Evolutionary conservation across 768 basidiomycete species (phyloP).

Genomic region (Tricholoma sp.): DNA sequence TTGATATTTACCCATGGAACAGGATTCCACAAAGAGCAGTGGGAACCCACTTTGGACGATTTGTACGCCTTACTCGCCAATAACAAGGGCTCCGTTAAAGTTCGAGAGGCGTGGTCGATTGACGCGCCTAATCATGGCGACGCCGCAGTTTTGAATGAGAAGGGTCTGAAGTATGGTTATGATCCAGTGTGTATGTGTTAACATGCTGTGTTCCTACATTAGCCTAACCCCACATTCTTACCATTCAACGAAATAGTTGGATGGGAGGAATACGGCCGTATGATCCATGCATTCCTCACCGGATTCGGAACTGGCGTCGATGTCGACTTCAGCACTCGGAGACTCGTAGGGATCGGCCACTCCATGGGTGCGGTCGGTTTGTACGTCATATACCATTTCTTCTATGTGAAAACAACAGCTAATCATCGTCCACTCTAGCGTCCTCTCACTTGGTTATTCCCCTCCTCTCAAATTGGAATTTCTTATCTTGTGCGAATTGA

Average conservation of each 20-base stretch:
- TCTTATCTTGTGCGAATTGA: constrained; percentile 42
- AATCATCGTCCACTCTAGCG: constrained; percentile 17
- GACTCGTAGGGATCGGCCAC: constrained; percentile 48
- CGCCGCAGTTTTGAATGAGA: constrained; percentile 43
- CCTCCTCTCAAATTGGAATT: constrained; percentile 33
- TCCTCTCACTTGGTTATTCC: constrained; percentile 37
- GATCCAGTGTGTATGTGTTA: constrained; percentile 34
- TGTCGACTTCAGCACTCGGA: constrained; percentile 43
- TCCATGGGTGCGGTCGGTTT: constrained; percentile 47
- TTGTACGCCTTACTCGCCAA: constrained; percentile 26
- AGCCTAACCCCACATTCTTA: not conserved
- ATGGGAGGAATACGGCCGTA: constrained; percentile 51
- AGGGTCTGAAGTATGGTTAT: constrained; percentile 34
- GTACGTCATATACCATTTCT: constrained; percentile 23
- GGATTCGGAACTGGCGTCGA: constrained; percentile 44
- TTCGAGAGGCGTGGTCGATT: constrained; percentile 46
- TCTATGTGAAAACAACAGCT: not conserved
- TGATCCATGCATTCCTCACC: constrained; percentile 41
- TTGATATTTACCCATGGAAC: constrained; percentile 50
- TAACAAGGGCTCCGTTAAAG: constrained; percentile 20
- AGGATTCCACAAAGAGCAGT: constrained; percentile 54
- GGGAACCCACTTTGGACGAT: constrained; percentile 51
- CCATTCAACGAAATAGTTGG: constrained; percentile 25
- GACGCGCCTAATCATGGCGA: constrained; percentile 56
- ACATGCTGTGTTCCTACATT: not conserved